Percentiles rank a stretch among this genome's conserved stretches.
These are phyloP conservation scores for Eragrostis tef DNA, from an alignment of 202 grass and related monocot genomes.

Conservation along the genomic window DNA sequence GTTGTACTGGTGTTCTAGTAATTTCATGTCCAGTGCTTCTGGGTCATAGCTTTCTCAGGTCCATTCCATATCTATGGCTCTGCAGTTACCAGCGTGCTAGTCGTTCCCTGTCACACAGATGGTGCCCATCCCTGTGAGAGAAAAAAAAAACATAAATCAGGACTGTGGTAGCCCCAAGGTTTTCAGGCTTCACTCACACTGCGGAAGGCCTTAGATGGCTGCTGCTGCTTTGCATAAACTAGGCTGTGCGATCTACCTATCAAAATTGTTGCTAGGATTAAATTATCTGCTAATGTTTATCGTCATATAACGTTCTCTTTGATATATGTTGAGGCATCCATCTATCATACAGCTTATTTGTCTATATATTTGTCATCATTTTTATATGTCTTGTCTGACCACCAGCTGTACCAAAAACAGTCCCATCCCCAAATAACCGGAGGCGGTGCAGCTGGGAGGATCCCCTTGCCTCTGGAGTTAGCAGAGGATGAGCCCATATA, in stretches of 20 bases:
- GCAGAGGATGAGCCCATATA: conserved; percentile 66
- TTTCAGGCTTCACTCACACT: too few relatives aligned
- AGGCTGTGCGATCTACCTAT: not conserved
- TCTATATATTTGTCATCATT: conserved; percentile 16
- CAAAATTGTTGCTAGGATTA: not conserved
- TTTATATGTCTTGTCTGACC: conserved; percentile 33
- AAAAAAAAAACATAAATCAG: too few relatives aligned
- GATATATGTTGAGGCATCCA: not conserved
- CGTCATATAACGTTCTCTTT: not conserved
- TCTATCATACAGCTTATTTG: conserved; percentile 14
- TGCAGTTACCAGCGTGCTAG: too few relatives aligned
- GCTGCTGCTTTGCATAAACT: conserved; percentile 8
- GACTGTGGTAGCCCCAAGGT: too few relatives aligned
- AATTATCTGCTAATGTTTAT: not conserved
- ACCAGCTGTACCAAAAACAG: conserved; percentile 42
- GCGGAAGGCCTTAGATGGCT: not conserved
- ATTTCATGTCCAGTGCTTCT: too few relatives aligned
- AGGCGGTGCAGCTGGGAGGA: conserved; percentile 34
- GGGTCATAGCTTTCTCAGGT: too few relatives aligned
- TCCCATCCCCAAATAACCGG: conserved; percentile 41
- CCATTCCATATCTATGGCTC: too few relatives aligned
- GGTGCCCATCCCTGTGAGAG: too few relatives aligned
- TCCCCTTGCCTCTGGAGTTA: conserved; percentile 65
- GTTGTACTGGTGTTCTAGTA: too few relatives aligned
- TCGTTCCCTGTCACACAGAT: too few relatives aligned